Evolutionary conservation across 495 filamentous ascomycete genomes (phyloP), one percentile per base, ranked within the genome.

Genomic region (Jackrogersella minutella): DNA sequence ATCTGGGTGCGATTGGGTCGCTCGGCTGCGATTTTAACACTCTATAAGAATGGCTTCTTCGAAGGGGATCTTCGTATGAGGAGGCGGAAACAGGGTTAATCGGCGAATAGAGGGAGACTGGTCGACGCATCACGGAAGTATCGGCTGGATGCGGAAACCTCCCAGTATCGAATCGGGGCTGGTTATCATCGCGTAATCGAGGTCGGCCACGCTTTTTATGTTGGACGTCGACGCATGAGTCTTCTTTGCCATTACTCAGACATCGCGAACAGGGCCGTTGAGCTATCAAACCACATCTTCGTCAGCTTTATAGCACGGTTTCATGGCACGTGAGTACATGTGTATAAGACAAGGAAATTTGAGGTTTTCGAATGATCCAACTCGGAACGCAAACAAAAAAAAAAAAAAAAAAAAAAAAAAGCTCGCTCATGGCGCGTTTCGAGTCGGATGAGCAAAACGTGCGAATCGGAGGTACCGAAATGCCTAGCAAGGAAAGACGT

Each of bases 171-270:
- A 82, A 87, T 63, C 84, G 82, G 22, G 79, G 70, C 64, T 86
- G 80, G 64, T 81, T 77, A 52, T 97, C 95, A 70, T 97, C 93
- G 73, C 94, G 90, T 71, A 99, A 82, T 51, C 95, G 89, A 68
- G 95, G 95, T 58, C 95, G 85, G 17, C 95, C 95, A 62, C 95
- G 84, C 74, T 97, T 98, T 79, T 97, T 99, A 78, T 98, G 94
- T 68, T 93, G 92, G 19, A 98, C 93, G 76, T 99, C 95, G 51
- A 93, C 83, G 68, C 94, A 98, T n/a, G 90, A 86, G 52, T 93
- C 90, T 85, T 97, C 78, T 65, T 88, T 88, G 54, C 85, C 85
- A 73, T 84, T 86, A 51, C 79, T 82, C 53, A 84, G 70, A 71
- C 87, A 89, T 52, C 87, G 79, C 47, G 84, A 84, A 58, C 87